phyloP scores from a whole-genome alignment of 495 filamentous ascomycete genomes.

The Cercophora sp. region DNA sequence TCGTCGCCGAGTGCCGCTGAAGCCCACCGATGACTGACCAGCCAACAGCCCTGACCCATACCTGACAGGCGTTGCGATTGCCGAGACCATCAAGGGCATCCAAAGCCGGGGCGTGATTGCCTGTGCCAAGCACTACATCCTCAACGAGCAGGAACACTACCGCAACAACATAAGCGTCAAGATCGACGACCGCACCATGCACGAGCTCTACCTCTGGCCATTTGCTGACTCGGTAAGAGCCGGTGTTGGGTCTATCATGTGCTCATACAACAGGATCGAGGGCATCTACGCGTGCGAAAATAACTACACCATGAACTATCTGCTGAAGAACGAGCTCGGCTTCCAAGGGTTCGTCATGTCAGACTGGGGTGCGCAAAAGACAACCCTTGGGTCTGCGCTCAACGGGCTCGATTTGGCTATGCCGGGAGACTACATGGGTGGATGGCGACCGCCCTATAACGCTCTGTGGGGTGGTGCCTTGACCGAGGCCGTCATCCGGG shows the following conservation, averaged over 20 bases:
- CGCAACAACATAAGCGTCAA: conserved; percentile 43
- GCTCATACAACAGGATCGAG: conserved; percentile 57
- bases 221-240: conserved; percentile 61
- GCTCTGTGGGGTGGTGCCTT: conserved; percentile 65
- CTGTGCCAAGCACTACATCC: conserved; percentile 56
- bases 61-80: conserved; percentile 52
- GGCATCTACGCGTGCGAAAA: conserved; percentile 42
- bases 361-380: conserved; percentile 88
- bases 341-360: conserved; percentile 67
- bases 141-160: conserved; percentile 45
- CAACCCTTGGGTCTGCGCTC: conserved; percentile 71
- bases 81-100: conserved; percentile 51
- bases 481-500: conserved; percentile 71
- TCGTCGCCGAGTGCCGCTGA: too few species aligned
- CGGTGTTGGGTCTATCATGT: conserved; percentile 60
- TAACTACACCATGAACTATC: conserved; percentile 42
- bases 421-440: conserved; percentile 69
- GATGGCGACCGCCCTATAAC: conserved; percentile 44
- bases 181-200: conserved; percentile 62
- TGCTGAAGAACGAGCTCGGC: conserved; percentile 51
- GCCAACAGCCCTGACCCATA: conserved; percentile 52
- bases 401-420: conserved; percentile 91
- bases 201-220: conserved; percentile 69
- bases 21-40: too few species aligned
- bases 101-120: conserved; percentile 57